Percentiles rank a stretch among this genome's conserved stretches.
Conservation (phyloP, 805 yeast species). For the Pichia phayaonensis region DNA sequence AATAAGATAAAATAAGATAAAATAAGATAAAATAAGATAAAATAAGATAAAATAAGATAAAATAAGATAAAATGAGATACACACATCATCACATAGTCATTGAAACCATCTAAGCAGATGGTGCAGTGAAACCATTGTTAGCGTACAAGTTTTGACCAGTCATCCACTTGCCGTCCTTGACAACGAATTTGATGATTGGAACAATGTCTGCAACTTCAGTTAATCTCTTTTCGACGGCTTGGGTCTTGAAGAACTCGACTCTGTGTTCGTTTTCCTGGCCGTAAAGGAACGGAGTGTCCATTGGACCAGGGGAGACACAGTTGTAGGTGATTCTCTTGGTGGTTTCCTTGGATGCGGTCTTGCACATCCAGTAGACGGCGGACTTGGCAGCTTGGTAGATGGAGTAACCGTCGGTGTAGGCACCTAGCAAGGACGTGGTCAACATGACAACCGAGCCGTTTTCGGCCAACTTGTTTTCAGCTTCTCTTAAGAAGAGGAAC, state of each 20-base stretch:
- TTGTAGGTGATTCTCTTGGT: conserved; percentile 42
- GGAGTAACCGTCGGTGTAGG: conserved; percentile 48
- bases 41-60: not conserved
- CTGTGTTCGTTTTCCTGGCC: conserved; percentile 49
- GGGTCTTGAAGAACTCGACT: conserved; percentile 49
- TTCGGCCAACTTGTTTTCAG: conserved; percentile 42
- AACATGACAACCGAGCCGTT: conserved; percentile 48
- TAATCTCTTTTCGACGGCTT: conserved; percentile 40
- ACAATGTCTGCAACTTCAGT: conserved; percentile 55
- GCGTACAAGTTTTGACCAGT: conserved; percentile 64
- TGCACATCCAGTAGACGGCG: conserved; percentile 46
- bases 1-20: no score
- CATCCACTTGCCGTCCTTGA: conserved; percentile 61
- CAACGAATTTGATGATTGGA: conserved; percentile 54
- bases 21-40: no score
- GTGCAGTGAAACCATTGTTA: conserved; percentile 61
- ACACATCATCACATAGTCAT: not conserved
- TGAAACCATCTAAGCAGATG: conserved; percentile 13
- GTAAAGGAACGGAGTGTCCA: conserved; percentile 60
- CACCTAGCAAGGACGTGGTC: conserved; percentile 61
- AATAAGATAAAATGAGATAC: not conserved
- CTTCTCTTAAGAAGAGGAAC: conserved; percentile 52
- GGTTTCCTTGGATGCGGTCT: conserved; percentile 49
- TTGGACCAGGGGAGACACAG: conserved; percentile 58
- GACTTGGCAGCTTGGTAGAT: conserved; percentile 52